Conservation (phyloP, 2,329 filamentous ascomycete species). For the Hypoxylon rubiginosum region DNA sequence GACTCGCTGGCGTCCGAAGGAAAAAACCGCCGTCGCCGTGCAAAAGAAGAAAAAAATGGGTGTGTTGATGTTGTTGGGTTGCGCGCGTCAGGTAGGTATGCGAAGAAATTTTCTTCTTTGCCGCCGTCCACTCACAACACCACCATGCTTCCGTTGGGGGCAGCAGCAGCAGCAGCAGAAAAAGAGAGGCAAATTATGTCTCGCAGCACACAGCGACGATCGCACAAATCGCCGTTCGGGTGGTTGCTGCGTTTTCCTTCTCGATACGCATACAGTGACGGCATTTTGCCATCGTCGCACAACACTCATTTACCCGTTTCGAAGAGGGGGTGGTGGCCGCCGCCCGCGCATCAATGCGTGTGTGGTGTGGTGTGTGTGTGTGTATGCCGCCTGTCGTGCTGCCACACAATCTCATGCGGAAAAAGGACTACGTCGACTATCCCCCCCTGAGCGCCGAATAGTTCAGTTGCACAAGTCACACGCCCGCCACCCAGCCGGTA, state of each 20-base stretch:
- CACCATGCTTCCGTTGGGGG: conserved; percentile 11
- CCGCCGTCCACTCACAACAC: conserved; percentile 13
- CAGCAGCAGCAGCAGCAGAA: neutral
- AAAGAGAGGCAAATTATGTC: conserved; percentile 5
- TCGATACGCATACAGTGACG: conserved; percentile 21
- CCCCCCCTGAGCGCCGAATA: conserved; percentile 18
- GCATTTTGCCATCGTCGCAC: conserved; percentile 33
- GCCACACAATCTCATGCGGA: conserved; percentile 31
- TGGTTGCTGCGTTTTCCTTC: conserved; percentile 15
- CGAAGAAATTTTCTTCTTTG: neutral
- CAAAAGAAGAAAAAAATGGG: neutral
- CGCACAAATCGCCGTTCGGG: conserved; percentile 29
- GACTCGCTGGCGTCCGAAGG: conserved; percentile 28
- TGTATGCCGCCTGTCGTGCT: conserved; percentile 20
- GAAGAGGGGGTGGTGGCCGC: neutral
- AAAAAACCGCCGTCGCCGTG: conserved; percentile 15
- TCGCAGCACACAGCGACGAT: conserved; percentile 8
- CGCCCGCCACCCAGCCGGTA: conserved; percentile 17
- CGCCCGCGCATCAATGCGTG: conserved; percentile 8
- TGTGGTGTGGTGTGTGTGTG: conserved; percentile 4
- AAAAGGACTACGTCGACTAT: conserved; percentile 9
- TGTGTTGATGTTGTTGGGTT: neutral
- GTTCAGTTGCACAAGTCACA: conserved; percentile 18
- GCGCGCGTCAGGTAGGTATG: conserved; percentile 13
- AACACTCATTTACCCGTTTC: conserved; percentile 25